Percentiles rank a stretch among this genome's conserved stretches.
phyloP scores from a whole-genome alignment of 2,329 filamentous ascomycete genomes.

The Beauveria scarabaeidicola region DNA sequence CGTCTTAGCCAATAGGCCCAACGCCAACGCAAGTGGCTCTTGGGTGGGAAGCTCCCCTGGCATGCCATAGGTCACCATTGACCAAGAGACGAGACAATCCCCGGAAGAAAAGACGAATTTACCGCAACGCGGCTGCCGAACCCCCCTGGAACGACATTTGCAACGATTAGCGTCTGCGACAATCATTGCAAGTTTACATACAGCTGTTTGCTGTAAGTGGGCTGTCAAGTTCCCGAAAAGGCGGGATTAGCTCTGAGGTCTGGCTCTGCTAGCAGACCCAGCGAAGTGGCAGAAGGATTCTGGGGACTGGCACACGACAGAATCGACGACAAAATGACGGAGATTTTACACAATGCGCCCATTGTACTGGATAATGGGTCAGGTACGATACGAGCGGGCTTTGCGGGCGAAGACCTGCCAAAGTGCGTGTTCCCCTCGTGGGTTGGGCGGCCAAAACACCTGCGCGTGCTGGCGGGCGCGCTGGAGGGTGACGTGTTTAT shows the following conservation, averaged over 20 bases:
- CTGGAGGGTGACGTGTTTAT: constrained; percentile 97
- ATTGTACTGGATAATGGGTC: constrained; percentile 99
- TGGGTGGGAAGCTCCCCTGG: constrained; percentile 7
- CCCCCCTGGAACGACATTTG: background rate
- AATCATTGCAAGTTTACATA: background rate
- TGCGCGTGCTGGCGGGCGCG: constrained; percentile 89
- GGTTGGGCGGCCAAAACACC: constrained; percentile 91
- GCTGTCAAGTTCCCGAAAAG: background rate
- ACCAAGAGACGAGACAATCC: constrained; percentile 4
- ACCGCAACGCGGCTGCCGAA: background rate
- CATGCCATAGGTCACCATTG: constrained; percentile 7
- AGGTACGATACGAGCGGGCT: constrained; percentile 92
- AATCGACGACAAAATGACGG: constrained; percentile 36
- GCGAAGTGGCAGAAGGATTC: background rate
- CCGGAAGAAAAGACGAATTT: background rate
- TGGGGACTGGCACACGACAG: background rate
- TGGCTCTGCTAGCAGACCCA: background rate
- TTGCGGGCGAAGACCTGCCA: constrained; percentile 89
- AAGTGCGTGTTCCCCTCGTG: constrained; percentile 98
- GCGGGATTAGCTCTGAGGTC: constrained; percentile 3
- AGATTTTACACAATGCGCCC: constrained; percentile 83
- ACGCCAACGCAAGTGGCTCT: constrained; percentile 15
- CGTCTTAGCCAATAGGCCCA: constrained; percentile 15
- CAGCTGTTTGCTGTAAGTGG: constrained; percentile 9
- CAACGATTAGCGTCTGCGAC: background rate